A percentile compares a stretch with the other conserved stretches of the same genome.
Conservation (phyloP, 331 rosid genomes). For the Acacia pycnantha region DNA sequence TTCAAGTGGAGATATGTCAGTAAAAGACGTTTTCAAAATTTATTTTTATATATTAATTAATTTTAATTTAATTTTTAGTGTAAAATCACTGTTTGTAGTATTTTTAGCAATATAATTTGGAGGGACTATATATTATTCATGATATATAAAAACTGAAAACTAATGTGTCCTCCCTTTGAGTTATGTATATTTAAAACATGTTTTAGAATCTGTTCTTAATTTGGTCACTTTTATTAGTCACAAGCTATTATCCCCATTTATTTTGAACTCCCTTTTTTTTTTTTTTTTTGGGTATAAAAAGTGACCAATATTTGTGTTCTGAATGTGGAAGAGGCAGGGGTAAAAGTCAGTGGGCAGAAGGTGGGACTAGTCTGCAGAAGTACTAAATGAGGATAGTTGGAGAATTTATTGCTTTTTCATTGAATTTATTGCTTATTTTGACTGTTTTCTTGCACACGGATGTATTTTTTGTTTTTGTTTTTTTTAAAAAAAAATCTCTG, state of each 20-base stretch:
- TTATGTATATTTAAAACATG: too few relatives aligned
- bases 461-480: background rate
- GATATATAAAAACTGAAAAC: background rate
- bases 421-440: background rate
- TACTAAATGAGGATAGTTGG: background rate
- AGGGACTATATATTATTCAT: background rate
- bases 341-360: background rate
- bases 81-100: background rate
- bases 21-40: too few relatives aligned
- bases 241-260: too few relatives aligned
- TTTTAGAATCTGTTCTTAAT: too few relatives aligned
- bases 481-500: background rate
- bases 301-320: background rate
- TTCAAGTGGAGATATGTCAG: too few relatives aligned
- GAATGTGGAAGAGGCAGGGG: background rate
- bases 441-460: background rate
- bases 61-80: background rate
- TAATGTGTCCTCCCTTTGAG: background rate
- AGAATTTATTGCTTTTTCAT: background rate
- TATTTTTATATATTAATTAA: too few relatives aligned
- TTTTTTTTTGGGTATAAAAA: background rate
- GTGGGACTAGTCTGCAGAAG: background rate
- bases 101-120: background rate
- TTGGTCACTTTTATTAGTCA: too few relatives aligned
- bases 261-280: too few relatives aligned